A percentile compares a stretch with the other conserved stretches of the same genome.
Evolutionary conservation across 768 basidiomycete species (phyloP).

Genomic region (Amanita fuliginea): DNA sequence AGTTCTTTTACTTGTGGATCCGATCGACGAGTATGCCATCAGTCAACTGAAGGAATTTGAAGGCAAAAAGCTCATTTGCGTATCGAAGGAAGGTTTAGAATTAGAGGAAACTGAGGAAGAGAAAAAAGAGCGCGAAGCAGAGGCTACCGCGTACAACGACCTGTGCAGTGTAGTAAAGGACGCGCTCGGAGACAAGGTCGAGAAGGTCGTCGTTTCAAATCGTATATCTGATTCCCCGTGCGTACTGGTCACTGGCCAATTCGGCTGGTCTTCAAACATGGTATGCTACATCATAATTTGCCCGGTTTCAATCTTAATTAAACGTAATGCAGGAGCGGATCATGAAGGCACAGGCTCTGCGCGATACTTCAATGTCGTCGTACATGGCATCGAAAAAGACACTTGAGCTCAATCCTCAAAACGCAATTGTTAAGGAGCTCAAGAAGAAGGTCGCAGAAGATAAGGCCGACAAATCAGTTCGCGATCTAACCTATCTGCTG

Average conservation of each 20-base stretch:
- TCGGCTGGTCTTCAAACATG: constrained; percentile 99
- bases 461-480: constrained; percentile 97
- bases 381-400: constrained; percentile 99
- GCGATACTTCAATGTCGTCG: constrained; percentile 95
- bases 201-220: constrained; percentile 98
- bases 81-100: constrained; percentile 98
- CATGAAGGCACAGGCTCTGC: constrained; percentile 98
- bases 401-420: constrained; percentile 86
- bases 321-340: constrained; percentile 67
- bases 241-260: constrained; percentile 96
- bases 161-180: constrained; percentile 96
- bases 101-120: constrained; percentile 98
- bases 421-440: constrained; percentile 93
- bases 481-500: constrained; percentile 89
- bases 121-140: constrained; percentile 84
- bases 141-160: constrained; percentile 72
- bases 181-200: constrained; percentile 96
- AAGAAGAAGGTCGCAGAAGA: constrained; percentile 93
- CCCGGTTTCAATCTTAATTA: neutral
- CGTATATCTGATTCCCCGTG: constrained; percentile 95
- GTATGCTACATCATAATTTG: constrained; percentile 24
- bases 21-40: constrained; percentile 97
- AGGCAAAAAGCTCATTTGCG: constrained; percentile 92
- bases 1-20: constrained; percentile 94
- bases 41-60: constrained; percentile 99